Conservation (phyloP, 345 rosid genomes). For the Capsella bursapastoris region DNA sequence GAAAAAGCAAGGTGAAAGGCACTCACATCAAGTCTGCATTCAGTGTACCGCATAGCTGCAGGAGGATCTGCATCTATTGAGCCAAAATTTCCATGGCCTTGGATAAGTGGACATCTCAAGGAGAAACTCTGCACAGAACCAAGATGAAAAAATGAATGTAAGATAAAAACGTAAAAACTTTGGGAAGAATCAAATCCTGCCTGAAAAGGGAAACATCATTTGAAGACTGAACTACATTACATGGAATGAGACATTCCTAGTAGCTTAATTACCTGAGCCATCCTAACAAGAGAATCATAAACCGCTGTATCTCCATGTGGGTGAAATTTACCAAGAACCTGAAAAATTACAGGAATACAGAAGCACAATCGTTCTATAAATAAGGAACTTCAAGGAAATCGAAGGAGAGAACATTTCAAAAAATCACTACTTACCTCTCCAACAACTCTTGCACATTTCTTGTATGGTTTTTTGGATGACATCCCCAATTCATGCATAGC, state of each 20-base stretch:
- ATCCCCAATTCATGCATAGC: conserved; percentile 98
- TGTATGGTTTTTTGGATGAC: conserved; percentile 85
- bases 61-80: conserved; percentile 97
- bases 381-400: not conserved
- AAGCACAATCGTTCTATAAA: conserved; percentile 21
- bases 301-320: conserved; percentile 98
- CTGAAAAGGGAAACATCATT: not conserved
- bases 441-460: conserved; percentile 98
- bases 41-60: conserved; percentile 99
- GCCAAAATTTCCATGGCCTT: conserved; percentile 98
- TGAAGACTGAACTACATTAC: not conserved
- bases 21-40: conserved; percentile 90
- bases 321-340: conserved; percentile 97
- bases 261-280: conserved; percentile 81
- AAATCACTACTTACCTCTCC: conserved; percentile 70
- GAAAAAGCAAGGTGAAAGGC: conserved; percentile 20
- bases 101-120: conserved; percentile 82
- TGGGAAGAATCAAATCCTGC: not conserved
- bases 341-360: conserved; percentile 17
- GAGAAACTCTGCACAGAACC: conserved; percentile 67
- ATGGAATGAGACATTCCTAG: not conserved
- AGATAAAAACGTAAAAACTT: not conserved
- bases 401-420: not conserved
- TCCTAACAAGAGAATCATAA: conserved; percentile 88
- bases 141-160: not conserved